Base-by-base conservation (phyloP, 495 filamentous ascomycete species). In the Neurospora intermedia region DNA sequence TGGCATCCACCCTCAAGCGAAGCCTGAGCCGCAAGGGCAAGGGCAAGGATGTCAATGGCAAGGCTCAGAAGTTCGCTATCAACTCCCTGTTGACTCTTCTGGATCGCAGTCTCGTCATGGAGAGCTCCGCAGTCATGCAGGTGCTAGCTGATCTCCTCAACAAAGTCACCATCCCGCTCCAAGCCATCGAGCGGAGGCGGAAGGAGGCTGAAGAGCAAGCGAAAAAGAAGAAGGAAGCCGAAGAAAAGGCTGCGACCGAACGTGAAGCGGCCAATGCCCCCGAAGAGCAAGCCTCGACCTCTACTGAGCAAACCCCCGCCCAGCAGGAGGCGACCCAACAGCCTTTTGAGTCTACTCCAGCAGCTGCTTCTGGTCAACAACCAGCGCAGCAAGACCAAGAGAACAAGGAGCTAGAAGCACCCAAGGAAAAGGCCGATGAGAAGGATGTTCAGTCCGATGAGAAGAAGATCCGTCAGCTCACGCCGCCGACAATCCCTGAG, bases 61-160 rank as follows among this genome's bases (percentile, higher is more conserved):
- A 91, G 80, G 93, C 92, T 1, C 91, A 90, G 76, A 96, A 92
- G 80, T 99, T 91, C 78, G 93, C 96, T 20, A 85, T 99, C 76
- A 99, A 98, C 79, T 93, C 94, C 4, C 83, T 99, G 23, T 86
- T 98, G 54, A 89, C 89, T 75, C 88, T 99, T 3, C 86, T 99
- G 46, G 96, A 98, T 79, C 92, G 96, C 23, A 91, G 91, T 72
- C 85, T 98, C 75, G 92, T 98, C 75, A 97, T 96, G 85, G 95
- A 99, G 82, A 99, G 92, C 82, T 93, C 94, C 20, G 86, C 89
- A 13, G 96, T 97, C 70, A 98, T 99, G 94, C 94, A 98, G 77
- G 90, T 93, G 69, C 86, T 99, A 5, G 95, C 96, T 1, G 88
- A 88, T 76, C 84, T 99, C 35, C 86, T 99, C 20, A 93, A 92